Evolutionary conservation across 805 yeast genomes (phyloP), one percentile per base, ranked within the genome.

Genomic region (Pichia scutulata): DNA sequence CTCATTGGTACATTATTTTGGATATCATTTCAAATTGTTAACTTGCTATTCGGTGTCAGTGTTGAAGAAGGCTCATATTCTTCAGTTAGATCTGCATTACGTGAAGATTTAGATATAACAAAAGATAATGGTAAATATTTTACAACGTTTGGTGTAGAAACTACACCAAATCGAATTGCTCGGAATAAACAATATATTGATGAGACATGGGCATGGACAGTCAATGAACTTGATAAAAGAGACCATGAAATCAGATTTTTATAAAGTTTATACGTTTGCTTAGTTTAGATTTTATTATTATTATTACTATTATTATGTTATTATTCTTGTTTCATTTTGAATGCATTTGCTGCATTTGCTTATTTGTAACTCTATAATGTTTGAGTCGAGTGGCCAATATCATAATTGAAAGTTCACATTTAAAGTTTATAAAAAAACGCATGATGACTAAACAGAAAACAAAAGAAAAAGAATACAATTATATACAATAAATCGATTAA

Each of bases 181-280:
- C 57, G 63, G 59, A 80, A 74, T 60, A 64, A 76, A 64, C 79
- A 80, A 49, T 78, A 77, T 56, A 86, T 86, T 0, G 81, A 82
- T 5, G 70, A 80, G 43, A 81, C 84, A 36, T 87, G 95, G 90
- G 79, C 81, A 14, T 86, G 95, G 95, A 83, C 92, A 0, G 75
- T 79, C 1, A 75, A 72, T 42, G 76, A 83, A 60, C 62, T 86
- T 46, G 69, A 76, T 43, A 74, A 78, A 52, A 71, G 86, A 40
- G 83, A 83, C 0, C 72, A 56, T 46, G 37, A 46, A 16, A 54
- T 64, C 14, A 54, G 30, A 7, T 43, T 19, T 13, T 9, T 41
- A 25, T 41, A 19, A 21, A 18, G 3, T 16, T 16, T 30, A 14
- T 33, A 7, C 8, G 16, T n/a, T n/a, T 33, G 19, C 37, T 33